phyloP scores from a whole-genome alignment of 257 asterid species.

The Jasminum sambac region DNA sequence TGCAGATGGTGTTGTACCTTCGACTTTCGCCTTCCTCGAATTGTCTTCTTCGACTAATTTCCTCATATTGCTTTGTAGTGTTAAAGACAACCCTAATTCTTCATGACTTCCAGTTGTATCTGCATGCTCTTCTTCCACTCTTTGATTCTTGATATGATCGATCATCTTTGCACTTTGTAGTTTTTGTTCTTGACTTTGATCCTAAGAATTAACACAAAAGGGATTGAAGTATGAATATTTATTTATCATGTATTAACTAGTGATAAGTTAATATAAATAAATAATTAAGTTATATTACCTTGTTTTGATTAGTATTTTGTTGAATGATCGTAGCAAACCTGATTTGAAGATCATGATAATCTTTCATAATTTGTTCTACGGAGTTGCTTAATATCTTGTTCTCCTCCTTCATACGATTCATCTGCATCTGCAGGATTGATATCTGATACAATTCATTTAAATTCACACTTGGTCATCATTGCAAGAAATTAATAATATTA shows the following conservation, averaged over 20 bases:
- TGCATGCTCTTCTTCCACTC: neutral
- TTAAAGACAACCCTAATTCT: slow-evolving; percentile 72
- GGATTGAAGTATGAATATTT: no score
- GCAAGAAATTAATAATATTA: neutral
- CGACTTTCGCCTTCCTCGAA: slow-evolving; percentile 25
- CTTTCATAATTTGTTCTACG: slow-evolving; percentile 49
- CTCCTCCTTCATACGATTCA: slow-evolving; percentile 47
- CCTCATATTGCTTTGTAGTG: slow-evolving; percentile 43
- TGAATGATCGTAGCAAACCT: slow-evolving; percentile 28
- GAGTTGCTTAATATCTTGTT: slow-evolving; percentile 36
- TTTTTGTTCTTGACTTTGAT: neutral
- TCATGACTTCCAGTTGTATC: neutral
- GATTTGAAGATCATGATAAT: slow-evolving; percentile 42
- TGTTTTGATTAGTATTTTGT: slow-evolving; percentile 25
- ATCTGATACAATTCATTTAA: slow-evolving; percentile 16
- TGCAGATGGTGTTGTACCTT: slow-evolving; percentile 24
- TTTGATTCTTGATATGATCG: neutral
- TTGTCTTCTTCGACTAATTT: slow-evolving; percentile 30
- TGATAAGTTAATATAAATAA: no score
- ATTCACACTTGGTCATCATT: neutral
- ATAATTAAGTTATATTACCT: slow-evolving; percentile 24
- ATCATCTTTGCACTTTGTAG: neutral
- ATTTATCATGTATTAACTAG: no score
- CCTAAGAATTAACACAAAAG: neutral
- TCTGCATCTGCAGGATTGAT: slow-evolving; percentile 34